Evolutionary conservation across 2,329 filamentous ascomycete species (phyloP).

Genomic region (Arachnomyces sp.): DNA sequence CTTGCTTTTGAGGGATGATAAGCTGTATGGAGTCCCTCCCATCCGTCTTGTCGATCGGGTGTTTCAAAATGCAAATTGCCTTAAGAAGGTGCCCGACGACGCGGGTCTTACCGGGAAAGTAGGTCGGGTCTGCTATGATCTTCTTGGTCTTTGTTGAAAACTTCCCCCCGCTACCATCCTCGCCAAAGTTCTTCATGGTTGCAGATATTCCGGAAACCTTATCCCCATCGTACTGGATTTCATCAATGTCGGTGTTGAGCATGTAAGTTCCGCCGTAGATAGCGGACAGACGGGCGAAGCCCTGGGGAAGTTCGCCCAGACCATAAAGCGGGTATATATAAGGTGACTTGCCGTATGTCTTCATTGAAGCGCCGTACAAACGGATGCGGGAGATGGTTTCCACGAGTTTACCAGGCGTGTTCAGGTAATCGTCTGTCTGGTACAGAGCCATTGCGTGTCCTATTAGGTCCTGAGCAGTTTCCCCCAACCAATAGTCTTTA

Average conservation of each 20-base stretch:
- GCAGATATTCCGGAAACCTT: conserved; percentile 96
- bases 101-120: conserved; percentile 85
- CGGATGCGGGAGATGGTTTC: conserved; percentile 87
- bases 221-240: conserved; percentile 69
- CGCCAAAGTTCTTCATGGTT: conserved; percentile 83
- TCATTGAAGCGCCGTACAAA: conserved; percentile 95
- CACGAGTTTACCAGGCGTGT: conserved; percentile 60
- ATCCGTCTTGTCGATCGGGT: conserved; percentile 83
- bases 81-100: conserved; percentile 85
- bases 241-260: conserved; percentile 91
- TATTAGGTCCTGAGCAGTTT: conserved; percentile 85
- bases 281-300: conserved; percentile 91
- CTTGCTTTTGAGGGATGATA: conserved; percentile 96
- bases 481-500: conserved; percentile 91
- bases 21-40: conserved; percentile 85
- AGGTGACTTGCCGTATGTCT: conserved; percentile 86
- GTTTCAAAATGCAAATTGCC: conserved; percentile 95
- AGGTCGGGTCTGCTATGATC: conserved; percentile 91
- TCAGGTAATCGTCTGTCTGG: conserved; percentile 80
- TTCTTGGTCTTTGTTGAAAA: conserved; percentile 95
- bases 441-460: conserved; percentile 98
- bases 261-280: conserved; percentile 99
- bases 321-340: conserved; percentile 99
- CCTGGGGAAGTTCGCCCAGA: conserved; percentile 91
- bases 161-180: conserved; percentile 67